Evolutionary conservation across 1,284 basidiomycete species (phyloP).

Genomic region (Microbotryomycetes sp.): DNA sequence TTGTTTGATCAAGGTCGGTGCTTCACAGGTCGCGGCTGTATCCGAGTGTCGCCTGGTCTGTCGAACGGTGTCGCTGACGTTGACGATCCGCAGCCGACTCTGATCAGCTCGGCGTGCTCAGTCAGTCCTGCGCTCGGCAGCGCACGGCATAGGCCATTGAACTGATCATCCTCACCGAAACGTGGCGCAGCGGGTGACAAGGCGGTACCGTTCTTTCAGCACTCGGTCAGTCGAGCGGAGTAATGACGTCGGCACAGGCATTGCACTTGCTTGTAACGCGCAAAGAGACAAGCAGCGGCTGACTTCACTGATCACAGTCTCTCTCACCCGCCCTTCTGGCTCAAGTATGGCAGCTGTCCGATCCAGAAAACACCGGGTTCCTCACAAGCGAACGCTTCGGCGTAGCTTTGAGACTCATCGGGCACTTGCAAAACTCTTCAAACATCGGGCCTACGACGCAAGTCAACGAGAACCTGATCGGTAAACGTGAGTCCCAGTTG

Average conservation of each 20-base stretch:
- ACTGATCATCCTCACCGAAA: background rate
- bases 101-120: conserved; percentile 35
- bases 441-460: conserved; percentile 58
- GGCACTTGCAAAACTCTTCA: conserved; percentile 76
- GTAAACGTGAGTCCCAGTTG: conserved; percentile 52
- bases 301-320: background rate
- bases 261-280: too few species aligned
- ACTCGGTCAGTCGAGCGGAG: conserved; percentile 9
- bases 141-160: background rate
- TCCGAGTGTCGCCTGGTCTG: background rate
- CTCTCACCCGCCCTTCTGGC: conserved; percentile 70
- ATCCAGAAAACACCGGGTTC: conserved; percentile 87
- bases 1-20: conserved; percentile 22
- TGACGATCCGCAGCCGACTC: conserved; percentile 27
- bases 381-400: conserved; percentile 78
- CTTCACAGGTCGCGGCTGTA: background rate
- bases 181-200: conserved; percentile 34
- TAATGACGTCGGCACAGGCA: too few species aligned
- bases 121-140: conserved; percentile 8
- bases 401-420: conserved; percentile 79
- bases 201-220: conserved; percentile 37
- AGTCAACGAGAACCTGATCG: conserved; percentile 41
- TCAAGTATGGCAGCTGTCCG: conserved; percentile 88
- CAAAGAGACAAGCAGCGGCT: too few species aligned
- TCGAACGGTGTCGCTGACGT: background rate